These are phyloP conservation scores for Hygrophoropsis aurantiaca DNA, from an alignment of 768 basidiomycete species.

Conservation along the genomic window DNA sequence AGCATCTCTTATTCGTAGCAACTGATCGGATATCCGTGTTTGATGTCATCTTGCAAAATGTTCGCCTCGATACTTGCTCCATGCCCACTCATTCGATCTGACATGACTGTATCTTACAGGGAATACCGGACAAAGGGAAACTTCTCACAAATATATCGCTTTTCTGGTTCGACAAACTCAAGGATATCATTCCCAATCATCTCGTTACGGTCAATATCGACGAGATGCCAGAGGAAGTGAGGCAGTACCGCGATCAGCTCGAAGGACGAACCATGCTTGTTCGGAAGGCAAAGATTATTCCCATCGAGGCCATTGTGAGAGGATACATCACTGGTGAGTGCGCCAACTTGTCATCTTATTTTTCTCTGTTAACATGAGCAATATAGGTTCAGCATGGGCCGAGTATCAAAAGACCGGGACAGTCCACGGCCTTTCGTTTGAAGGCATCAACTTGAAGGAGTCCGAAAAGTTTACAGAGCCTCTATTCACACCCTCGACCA, in stretches of 20 bases:
- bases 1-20: constrained; percentile 87
- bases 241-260: constrained; percentile 72
- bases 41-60: constrained; percentile 93
- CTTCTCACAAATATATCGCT: constrained; percentile 87
- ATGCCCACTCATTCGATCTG: constrained; percentile 1
- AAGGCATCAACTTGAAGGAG: constrained; percentile 78
- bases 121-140: constrained; percentile 91
- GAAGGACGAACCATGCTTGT: constrained; percentile 91
- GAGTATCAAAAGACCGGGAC: constrained; percentile 90
- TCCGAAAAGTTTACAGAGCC: constrained; percentile 79
- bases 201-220: constrained; percentile 75
- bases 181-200: constrained; percentile 83
- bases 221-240: constrained; percentile 81
- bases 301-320: constrained; percentile 92
- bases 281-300: constrained; percentile 81
- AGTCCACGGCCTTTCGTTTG: constrained; percentile 79
- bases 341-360: background rate
- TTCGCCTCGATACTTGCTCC: constrained; percentile 40
- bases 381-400: constrained; percentile 87
- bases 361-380: background rate
- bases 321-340: constrained; percentile 91
- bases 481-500: constrained; percentile 95
- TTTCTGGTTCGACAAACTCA: constrained; percentile 92
- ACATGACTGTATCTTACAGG: constrained; percentile 45
- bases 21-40: constrained; percentile 96